Base-by-base conservation (phyloP, 106 monocot genomes). In the Gastrodia elata region DNA sequence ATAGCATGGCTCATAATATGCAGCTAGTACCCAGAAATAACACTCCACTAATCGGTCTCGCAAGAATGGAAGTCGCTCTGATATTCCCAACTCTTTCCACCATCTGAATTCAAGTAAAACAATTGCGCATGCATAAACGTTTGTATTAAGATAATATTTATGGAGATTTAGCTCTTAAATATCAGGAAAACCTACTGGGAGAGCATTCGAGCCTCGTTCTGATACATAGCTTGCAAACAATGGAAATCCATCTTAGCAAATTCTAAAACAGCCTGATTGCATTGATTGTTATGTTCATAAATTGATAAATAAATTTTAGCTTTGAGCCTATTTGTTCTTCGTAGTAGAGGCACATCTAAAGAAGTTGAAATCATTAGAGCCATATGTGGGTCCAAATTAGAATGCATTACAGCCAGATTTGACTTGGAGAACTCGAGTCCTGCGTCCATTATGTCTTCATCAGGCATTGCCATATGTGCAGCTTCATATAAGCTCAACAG, bases 1-100 rank as follows among this genome's bases (percentile, higher is more conserved):
- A 39, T 73, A 79, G 2, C 24, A 26, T 38, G 79, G 73, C 49
- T 79, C 79, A 73, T 36, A 73, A 30, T 68, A 79, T 7, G 68
- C 65, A 0, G 65, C 33, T 18, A 73, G 18, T 5, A 38, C 26
- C 79, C 79, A 79, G 68, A 79, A 73, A 37, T 79, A 79, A 2
- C 22, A 4, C 25, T 79, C 79, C 1, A 55, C 38, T n/a, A 73
- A 20, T 71, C 79, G 61, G 30, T 73, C 67, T 6, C 79, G 24
- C 0, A 56, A 44, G 37, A 68, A 80, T 38, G 39, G 35, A 15
- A 80, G 68, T 30, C 48, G 57, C 6, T 40, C 4, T 35, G 40
- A 14, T 5, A 55, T 10, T 0, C 58, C 80, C 1, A 69, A 39
- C 2, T 43, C 68, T 22, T 68, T 56, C 56, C 65, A 74, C 80